Evolutionary conservation across 257 asterid genomes (phyloP).

Genomic region (Solanum medicagineum): DNA sequence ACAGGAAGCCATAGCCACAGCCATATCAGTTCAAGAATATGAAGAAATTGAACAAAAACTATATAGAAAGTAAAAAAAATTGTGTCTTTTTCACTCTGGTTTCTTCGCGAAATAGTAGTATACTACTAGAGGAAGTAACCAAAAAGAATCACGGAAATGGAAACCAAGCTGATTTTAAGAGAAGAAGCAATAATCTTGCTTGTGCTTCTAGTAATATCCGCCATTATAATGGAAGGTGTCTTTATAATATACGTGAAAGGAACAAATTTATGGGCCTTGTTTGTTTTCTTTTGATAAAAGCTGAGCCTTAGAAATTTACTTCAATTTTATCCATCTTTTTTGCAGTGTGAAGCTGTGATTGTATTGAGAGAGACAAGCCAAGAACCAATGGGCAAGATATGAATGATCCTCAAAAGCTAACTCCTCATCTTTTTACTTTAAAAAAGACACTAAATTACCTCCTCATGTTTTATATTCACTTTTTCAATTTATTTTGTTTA

Average conservation of each 20-base stretch:
- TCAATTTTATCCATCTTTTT: not conserved
- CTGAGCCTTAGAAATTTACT: slow-evolving; percentile 2
- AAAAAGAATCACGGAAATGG: slow-evolving; percentile 13
- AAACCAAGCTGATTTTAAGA: slow-evolving; percentile 9
- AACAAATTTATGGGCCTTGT: not conserved
- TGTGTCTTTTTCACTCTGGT: not conserved
- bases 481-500: no score
- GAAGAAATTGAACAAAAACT: not conserved
- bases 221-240: slow-evolving; percentile 39
- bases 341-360: not conserved
- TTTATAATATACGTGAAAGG: not conserved
- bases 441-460: not conserved
- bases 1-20: slow-evolving; percentile 74
- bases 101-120: slow-evolving; percentile 4
- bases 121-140: slow-evolving; percentile 2
- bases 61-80: not conserved
- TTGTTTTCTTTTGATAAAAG: not conserved
- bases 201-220: slow-evolving; percentile 37
- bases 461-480: not conserved
- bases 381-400: not conserved
- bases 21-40: slow-evolving; percentile 26
- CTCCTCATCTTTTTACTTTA: not conserved
- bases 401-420: not conserved
- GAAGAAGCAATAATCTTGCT: slow-evolving; percentile 6
- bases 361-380: not conserved